A percentile compares a stretch with the other conserved stretches of the same genome.
These are phyloP conservation scores for Pyrus pyrifolia DNA, from an alignment of 306 rosid species.

Conservation along the genomic window DNA sequence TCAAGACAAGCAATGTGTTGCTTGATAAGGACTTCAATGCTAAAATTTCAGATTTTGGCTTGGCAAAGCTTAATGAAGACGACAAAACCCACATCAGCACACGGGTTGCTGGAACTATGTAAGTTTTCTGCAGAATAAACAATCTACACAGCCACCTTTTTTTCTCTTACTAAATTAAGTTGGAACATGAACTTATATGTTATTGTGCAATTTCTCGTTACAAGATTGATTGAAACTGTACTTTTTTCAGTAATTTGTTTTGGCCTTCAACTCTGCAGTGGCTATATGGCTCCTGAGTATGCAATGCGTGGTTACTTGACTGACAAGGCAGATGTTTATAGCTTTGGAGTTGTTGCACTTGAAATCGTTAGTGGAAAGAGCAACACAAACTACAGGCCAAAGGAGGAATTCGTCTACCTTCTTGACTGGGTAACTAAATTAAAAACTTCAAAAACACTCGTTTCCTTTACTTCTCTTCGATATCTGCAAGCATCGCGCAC, in stretches of 20 bases:
- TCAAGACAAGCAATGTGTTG: slow-evolving; percentile 92
- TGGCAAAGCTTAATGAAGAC: slow-evolving; percentile 89
- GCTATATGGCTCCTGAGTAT: slow-evolving; percentile 97
- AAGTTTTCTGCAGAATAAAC: slow-evolving; percentile 25
- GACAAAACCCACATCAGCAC: slow-evolving; percentile 88
- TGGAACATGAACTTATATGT: neutral
- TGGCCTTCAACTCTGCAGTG: slow-evolving; percentile 41
- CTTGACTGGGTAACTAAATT: slow-evolving; percentile 76
- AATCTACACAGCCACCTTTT: neutral
- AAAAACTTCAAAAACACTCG: neutral
- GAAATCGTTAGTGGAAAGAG: slow-evolving; percentile 89
- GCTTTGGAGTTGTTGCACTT: slow-evolving; percentile 86
- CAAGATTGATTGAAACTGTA: neutral
- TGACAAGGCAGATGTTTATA: slow-evolving; percentile 77
- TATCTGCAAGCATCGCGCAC: neutral
- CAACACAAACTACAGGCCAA: slow-evolving; percentile 82
- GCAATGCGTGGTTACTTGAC: slow-evolving; percentile 96
- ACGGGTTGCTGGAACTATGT: slow-evolving; percentile 94
- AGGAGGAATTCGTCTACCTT: slow-evolving; percentile 82
- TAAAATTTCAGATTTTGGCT: slow-evolving; percentile 91
- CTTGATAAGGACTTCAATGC: slow-evolving; percentile 81
- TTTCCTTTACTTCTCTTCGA: slow-evolving; percentile 5
- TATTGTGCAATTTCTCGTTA: neutral
- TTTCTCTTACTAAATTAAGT: neutral
- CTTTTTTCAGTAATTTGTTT: neutral